Evolutionary conservation across 345 rosid genomes (phyloP), one percentile per base, ranked within the genome.

Genomic region (Brassica rapa): DNA sequence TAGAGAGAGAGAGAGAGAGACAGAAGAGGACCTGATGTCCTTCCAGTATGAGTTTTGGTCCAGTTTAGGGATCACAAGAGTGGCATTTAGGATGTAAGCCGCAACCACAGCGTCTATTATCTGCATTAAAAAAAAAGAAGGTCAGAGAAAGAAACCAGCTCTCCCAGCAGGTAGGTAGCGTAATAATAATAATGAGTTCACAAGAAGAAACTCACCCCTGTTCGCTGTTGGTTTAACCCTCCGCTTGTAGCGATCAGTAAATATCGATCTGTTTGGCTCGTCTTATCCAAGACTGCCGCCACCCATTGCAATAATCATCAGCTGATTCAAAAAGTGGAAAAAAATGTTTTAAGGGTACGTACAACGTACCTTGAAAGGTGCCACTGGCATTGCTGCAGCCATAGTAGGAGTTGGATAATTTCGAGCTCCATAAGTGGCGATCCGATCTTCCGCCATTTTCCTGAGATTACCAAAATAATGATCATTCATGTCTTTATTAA

Each of bases 21-120:
- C 15, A 49, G 53, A 53, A 33, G 11, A 23, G 6, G 33, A 94
- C 98, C 98, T 94, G 64, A 75, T 33, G 84, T 95, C 99, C 82
- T 89, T 90, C 99, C 98, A 95, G 80, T 87, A 95, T 1, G 99
- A 95, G 6, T 90, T 83, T 76, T 89, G 90, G 84, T 92, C 99
- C 69, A 95, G 84, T 80, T 86, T 90, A 63, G 99, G 99, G 62
- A 95, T 80, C 57, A 95, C 88, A 56, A 95, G 98, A 80, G 93
- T 91, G 14, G 97, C 97, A 84, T 95, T 92, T 71, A 94, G 83
- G 71, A 94, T 91, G 85, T 94, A 94, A 49, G 98, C 98, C 25
- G 87, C 98, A 82, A 88, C 94, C 6, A 92, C 98, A 46, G 92
- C 93, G 81, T 94, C 97, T 49, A 86, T 89, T 78, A 94, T 92